Conservation (phyloP, 352 stramenopile species). For the Aphanomyces astaci region DNA sequence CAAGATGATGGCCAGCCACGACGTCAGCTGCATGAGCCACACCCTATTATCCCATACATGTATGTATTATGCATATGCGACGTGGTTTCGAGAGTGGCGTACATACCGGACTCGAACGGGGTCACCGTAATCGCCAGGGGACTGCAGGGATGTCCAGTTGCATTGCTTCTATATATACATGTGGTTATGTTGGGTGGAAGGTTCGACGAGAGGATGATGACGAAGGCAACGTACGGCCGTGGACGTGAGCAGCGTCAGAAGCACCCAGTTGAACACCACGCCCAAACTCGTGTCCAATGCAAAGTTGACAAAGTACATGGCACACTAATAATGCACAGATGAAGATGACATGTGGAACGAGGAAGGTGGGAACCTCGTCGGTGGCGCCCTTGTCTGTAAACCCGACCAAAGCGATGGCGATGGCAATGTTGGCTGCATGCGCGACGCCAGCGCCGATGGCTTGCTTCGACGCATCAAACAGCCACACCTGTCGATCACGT, state of each 20-base stretch:
- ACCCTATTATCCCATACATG: no score
- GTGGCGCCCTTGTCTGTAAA: slow-evolving; percentile 41
- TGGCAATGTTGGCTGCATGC: slow-evolving; percentile 73
- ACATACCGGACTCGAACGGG: slow-evolving; percentile 26
- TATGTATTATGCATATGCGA: background rate
- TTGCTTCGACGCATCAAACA: slow-evolving; percentile 81
- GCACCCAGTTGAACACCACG: slow-evolving; percentile 73
- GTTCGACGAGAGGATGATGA: no score
- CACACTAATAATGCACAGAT: slow-evolving; percentile 45
- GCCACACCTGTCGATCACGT: slow-evolving; percentile 45
- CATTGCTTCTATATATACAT: slow-evolving; percentile 34
- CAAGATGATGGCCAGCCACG: slow-evolving; percentile 56
- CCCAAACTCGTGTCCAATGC: slow-evolving; percentile 75
- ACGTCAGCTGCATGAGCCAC: slow-evolving; percentile 52
- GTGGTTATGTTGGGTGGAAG: no score
- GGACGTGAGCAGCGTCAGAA: slow-evolving; percentile 49
- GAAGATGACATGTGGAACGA: background rate
- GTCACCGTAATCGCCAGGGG: slow-evolving; percentile 57
- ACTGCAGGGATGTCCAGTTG: slow-evolving; percentile 51
- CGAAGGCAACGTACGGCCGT: slow-evolving; percentile 47
- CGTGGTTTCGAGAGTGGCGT: background rate
- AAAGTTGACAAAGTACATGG: slow-evolving; percentile 85
- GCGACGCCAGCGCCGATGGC: slow-evolving; percentile 68
- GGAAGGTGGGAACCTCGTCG: slow-evolving; percentile 43
- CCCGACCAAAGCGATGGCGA: slow-evolving; percentile 61